phyloP scores from a whole-genome alignment of 768 basidiomycete genomes.

The Lactarius vividus region DNA sequence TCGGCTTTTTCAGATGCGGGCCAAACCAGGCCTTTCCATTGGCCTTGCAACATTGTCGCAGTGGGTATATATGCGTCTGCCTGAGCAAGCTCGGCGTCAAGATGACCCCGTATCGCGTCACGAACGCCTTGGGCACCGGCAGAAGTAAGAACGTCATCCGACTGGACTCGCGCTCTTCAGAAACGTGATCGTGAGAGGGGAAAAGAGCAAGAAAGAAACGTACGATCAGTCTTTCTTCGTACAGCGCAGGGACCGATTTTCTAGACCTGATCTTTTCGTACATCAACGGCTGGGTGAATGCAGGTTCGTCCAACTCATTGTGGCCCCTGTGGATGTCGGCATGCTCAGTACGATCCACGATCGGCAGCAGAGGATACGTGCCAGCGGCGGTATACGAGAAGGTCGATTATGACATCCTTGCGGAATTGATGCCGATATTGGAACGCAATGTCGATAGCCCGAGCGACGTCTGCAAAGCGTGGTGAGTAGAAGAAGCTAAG shows the following conservation, averaged over 20 bases:
- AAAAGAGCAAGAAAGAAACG: no score
- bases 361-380: slow-evolving; percentile 31
- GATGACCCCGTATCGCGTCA: slow-evolving; percentile 53
- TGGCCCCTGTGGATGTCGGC: slow-evolving; percentile 54
- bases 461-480: slow-evolving; percentile 61
- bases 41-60: slow-evolving; percentile 56
- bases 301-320: slow-evolving; percentile 85
- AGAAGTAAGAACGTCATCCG: slow-evolving; percentile 51
- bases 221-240: slow-evolving; percentile 77
- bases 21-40: slow-evolving; percentile 63
- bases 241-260: slow-evolving; percentile 74
- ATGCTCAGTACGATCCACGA: not conserved
- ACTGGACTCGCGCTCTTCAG: slow-evolving; percentile 22
- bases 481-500: not conserved
- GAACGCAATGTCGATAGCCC: slow-evolving; percentile 86
- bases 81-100: slow-evolving; percentile 58
- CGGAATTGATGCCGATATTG: slow-evolving; percentile 83
- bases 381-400: slow-evolving; percentile 87
- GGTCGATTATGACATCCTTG: slow-evolving; percentile 87
- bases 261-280: slow-evolving; percentile 82
- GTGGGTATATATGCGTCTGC: slow-evolving; percentile 48
- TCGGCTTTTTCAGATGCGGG: slow-evolving; percentile 55
- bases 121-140: slow-evolving; percentile 52
- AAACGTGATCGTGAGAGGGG: not conserved
- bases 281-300: slow-evolving; percentile 88